Conservation (phyloP, 2,329 filamentous ascomycete genomes). For the Ustulina deusta region DNA sequence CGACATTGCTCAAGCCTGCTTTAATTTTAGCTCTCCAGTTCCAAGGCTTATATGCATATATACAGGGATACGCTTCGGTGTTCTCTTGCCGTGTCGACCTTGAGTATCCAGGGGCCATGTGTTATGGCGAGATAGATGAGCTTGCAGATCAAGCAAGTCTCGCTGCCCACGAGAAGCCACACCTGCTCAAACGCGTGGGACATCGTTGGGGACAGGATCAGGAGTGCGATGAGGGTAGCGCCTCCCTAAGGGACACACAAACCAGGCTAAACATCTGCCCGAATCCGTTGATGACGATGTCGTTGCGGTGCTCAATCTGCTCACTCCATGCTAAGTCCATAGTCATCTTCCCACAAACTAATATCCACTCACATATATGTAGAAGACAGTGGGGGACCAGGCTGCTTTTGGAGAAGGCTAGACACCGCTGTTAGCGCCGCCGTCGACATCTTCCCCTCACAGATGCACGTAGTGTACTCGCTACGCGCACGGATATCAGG, state of each 20-base stretch:
- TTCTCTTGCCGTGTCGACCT: conserved; percentile 65
- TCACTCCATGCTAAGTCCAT: conserved; percentile 29
- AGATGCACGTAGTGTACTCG: conserved; percentile 60
- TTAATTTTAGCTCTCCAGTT: conserved; percentile 1
- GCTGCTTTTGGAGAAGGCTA: conserved; percentile 63
- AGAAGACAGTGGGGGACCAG: conserved; percentile 67
- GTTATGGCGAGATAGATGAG: conserved; percentile 68
- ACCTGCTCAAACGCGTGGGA: conserved; percentile 72
- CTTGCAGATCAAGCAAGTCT: conserved; percentile 66
- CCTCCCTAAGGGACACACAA: conserved; percentile 71
- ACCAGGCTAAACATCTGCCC: conserved; percentile 70
- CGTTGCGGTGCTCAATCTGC: conserved; percentile 67
- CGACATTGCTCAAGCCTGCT: conserved; percentile 51
- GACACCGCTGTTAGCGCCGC: conserved; percentile 34
- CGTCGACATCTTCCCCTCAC: conserved; percentile 12
- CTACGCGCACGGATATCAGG: conserved; percentile 65
- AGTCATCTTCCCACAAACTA: background rate
- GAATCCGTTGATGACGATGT: conserved; percentile 67
- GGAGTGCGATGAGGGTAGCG: conserved; percentile 69
- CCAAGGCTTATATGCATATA: background rate
- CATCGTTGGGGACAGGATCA: conserved; percentile 72
- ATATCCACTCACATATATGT: conserved; percentile 53
- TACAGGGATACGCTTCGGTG: background rate
- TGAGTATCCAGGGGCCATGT: conserved; percentile 65
- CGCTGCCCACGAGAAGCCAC: conserved; percentile 69